Percentiles rank a stretch among this genome's conserved stretches.
These are phyloP conservation scores for Beauveria varroae DNA, from an alignment of 2,329 filamentous ascomycete species.

Conservation along the genomic window DNA sequence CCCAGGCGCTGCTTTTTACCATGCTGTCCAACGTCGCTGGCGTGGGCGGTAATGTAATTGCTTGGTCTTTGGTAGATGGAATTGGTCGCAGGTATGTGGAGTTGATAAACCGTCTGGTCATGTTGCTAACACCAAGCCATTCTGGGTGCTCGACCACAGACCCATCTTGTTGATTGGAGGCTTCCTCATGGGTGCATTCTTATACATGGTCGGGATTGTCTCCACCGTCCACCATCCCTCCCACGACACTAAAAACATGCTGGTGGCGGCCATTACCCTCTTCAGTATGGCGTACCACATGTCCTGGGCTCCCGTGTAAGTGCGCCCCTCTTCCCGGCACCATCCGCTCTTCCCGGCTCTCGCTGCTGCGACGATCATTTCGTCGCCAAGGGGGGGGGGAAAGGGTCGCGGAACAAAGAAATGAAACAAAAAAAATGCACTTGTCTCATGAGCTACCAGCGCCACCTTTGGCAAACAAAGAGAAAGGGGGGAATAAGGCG, in stretches of 20 bases:
- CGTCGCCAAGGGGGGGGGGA: too few species aligned
- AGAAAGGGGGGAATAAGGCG: neutral
- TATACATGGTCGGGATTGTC: constrained; percentile 18
- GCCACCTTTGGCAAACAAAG: neutral
- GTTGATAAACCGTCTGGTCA: neutral
- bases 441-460: too few species aligned
- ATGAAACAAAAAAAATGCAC: neutral
- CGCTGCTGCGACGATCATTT: neutral
- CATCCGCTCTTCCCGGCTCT: neutral
- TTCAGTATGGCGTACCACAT: constrained; percentile 18
- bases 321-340: neutral
- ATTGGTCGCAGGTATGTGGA: constrained; percentile 15
- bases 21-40: constrained; percentile 14
- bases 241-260: neutral
- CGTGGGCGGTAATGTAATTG: constrained; percentile 12
- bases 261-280: constrained; percentile 21
- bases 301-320: constrained; percentile 22
- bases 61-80: constrained; percentile 19
- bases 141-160: neutral
- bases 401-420: too few species aligned
- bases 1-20: constrained; percentile 19
- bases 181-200: constrained; percentile 17
- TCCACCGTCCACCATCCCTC: constrained; percentile 2
- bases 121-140: neutral
- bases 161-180: constrained; percentile 19